Evolutionary conservation across 441 rosid genomes (phyloP).

Genomic region (Isatis lusitanica): DNA sequence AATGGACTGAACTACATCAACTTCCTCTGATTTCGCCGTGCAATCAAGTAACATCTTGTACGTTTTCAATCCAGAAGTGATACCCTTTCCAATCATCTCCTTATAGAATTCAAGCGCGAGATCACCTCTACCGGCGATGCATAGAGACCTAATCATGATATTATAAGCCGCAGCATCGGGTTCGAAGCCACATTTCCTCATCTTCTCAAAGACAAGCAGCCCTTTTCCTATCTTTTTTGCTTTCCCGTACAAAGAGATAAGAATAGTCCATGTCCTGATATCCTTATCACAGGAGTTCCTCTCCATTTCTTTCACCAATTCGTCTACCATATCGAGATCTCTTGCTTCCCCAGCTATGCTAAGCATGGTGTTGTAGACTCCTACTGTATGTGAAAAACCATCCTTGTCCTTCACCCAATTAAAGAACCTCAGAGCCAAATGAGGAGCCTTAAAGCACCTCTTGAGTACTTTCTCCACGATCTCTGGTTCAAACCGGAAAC

Average conservation of each 20-base stretch:
- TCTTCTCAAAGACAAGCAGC: constrained; percentile 52
- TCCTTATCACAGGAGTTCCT: constrained; percentile 47
- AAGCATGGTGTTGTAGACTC: constrained; percentile 54
- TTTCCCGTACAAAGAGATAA: constrained; percentile 58
- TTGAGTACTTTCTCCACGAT: constrained; percentile 72
- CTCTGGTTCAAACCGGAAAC: constrained; percentile 47
- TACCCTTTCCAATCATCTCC: constrained; percentile 61
- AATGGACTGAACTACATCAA: constrained; percentile 48
- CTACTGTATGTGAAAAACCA: constrained; percentile 45
- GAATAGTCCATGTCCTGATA: constrained; percentile 64
- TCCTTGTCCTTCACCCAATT: constrained; percentile 59
- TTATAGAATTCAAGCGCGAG: constrained; percentile 61
- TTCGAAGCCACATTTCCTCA: constrained; percentile 56
- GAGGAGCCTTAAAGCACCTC: constrained; percentile 76
- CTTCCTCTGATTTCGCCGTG: constrained; percentile 50
- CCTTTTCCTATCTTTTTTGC: constrained; percentile 61
- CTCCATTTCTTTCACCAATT: constrained; percentile 66
- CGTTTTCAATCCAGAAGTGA: constrained; percentile 47
- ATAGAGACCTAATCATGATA: constrained; percentile 48
- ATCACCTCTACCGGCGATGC: constrained; percentile 57
- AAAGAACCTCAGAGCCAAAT: constrained; percentile 68
- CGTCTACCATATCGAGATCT: constrained; percentile 47
- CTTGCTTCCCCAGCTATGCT: constrained; percentile 58
- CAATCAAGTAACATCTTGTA: constrained; percentile 58
- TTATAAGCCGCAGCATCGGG: constrained; percentile 50